Conservation (phyloP, 768 basidiomycete genomes). For the Crassisporium funariophilum region DNA sequence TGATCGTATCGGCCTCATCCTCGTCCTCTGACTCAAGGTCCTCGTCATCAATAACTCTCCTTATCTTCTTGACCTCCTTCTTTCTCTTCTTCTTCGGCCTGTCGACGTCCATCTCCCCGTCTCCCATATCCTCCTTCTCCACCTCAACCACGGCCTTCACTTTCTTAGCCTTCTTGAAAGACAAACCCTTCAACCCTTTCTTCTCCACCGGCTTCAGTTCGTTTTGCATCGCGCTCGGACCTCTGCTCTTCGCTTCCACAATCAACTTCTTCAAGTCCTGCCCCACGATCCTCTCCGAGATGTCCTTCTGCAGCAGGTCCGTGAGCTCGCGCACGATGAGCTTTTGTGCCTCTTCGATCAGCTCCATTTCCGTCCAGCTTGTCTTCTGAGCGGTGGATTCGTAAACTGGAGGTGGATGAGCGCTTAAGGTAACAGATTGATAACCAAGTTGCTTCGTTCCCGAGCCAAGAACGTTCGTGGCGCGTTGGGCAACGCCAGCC, state of each 20-base stretch:
- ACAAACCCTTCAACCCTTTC: conserved; percentile 47
- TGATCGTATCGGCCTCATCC: conserved; percentile 32
- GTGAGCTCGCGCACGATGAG: conserved; percentile 60
- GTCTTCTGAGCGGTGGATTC: conserved; percentile 40
- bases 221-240: conserved; percentile 14
- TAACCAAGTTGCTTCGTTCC: conserved; percentile 56
- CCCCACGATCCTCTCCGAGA: conserved; percentile 61
- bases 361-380: conserved; percentile 53
- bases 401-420: conserved; percentile 44
- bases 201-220: conserved; percentile 33
- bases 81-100: conserved; percentile 62
- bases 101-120: conserved; percentile 34
- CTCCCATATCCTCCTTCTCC: conserved; percentile 42
- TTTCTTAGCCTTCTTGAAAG: conserved; percentile 47
- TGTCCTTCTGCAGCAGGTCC: conserved; percentile 60
- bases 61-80: conserved; percentile 45
- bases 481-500: conserved; percentile 62
- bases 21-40: conserved; percentile 69
- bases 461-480: conserved; percentile 61
- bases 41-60: conserved; percentile 39
- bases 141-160: conserved; percentile 40
- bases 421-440: conserved; percentile 58
- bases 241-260: conserved; percentile 50
- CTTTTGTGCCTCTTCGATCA: conserved; percentile 56
- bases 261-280: conserved; percentile 55